Base-by-base conservation (phyloP, 768 basidiomycete species). In the Tubosaeta sp. region DNA sequence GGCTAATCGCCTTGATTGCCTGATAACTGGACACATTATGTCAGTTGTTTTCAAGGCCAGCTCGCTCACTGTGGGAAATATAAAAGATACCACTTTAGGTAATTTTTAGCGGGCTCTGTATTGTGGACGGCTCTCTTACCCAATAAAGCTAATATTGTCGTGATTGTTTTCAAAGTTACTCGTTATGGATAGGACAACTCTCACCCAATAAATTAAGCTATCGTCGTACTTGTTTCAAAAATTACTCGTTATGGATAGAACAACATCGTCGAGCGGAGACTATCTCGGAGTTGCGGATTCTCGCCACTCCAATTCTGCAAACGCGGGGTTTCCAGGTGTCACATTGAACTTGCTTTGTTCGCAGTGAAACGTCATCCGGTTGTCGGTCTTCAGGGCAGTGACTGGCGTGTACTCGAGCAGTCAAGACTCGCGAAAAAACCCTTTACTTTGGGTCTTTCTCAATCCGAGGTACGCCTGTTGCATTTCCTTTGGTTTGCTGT, bases 101-200 rank as follows among this genome's bases (percentile, higher is more conserved):
- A 69, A 66, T 35, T 59, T 36, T 44, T 0, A 18, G 55, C 58
- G 60, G 67, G n/a, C n/a, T n/a, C n/a, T n/a, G n/a, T n/a, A n/a
- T n/a, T n/a, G n/a, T n/a, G n/a, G n/a, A n/a, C n/a, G n/a, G n/a
- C n/a, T n/a, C n/a, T n/a, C 34, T 41, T 42, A 38, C 67, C 55
- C 6, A 21, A 65, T 55, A 10, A 51, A 57, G 66, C n/a, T 59
- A 64, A 44, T 38, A 35, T 35, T 35, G n/a, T n/a, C n/a, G n/a
- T n/a, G n/a, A n/a, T n/a, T n/a, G n/a, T 57, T 55, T 18, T 0
- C 6, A 45, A 43, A 54, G 41, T 64, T 61, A 51, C 65, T 43
- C 7, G 41, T 55, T 69, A 56, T 59, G 59, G 64, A 5, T 31
- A 18, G 18, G 30, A 12, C 31, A 32, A 11, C n/a, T 35, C 34